Evolutionary conservation across 1,284 basidiomycete species (phyloP).

Genomic region (Sanghuangporus sanghuang): DNA sequence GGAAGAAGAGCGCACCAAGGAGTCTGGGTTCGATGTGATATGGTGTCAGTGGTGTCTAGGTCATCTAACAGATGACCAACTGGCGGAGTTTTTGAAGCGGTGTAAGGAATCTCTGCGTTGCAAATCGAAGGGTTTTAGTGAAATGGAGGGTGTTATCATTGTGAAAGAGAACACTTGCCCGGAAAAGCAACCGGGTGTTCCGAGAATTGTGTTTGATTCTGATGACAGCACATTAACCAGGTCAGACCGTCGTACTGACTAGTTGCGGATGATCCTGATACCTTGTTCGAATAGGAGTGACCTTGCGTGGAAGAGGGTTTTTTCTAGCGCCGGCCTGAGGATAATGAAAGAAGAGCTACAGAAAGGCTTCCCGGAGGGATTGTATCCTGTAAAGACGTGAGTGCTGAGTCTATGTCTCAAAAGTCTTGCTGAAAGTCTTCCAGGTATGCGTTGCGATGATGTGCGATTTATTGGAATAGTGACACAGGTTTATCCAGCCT

Average conservation of each 20-base stretch:
- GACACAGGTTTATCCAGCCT: neutral
- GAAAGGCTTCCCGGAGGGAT: conserved; percentile 71
- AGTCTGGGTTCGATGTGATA: conserved; percentile 67
- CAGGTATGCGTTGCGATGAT: conserved; percentile 15
- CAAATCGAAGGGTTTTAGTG: conserved; percentile 25
- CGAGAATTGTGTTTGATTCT: conserved; percentile 71
- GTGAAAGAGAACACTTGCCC: conserved; percentile 90
- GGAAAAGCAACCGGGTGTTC: conserved; percentile 46
- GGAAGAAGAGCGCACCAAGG: conserved; percentile 34
- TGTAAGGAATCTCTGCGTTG: conserved; percentile 52
- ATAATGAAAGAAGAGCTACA: conserved; percentile 71
- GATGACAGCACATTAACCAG: conserved; percentile 87
- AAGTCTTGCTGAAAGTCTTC: neutral
- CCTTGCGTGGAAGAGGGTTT: conserved; percentile 72
- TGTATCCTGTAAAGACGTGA: conserved; percentile 84
- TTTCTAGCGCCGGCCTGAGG: conserved; percentile 61
- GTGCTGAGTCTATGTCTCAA: conserved; percentile 21
- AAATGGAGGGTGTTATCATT: conserved; percentile 53
- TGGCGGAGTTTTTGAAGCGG: conserved; percentile 70
- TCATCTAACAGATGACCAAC: conserved; percentile 75
- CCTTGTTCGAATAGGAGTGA: conserved; percentile 33
- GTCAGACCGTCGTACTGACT: conserved; percentile 29
- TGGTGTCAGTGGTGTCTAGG: conserved; percentile 97
- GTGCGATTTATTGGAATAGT: neutral
- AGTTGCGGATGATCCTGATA: neutral